phyloP scores from a whole-genome alignment of 2,329 filamentous ascomycete genomes.

The Metarhizium brunneum region DNA sequence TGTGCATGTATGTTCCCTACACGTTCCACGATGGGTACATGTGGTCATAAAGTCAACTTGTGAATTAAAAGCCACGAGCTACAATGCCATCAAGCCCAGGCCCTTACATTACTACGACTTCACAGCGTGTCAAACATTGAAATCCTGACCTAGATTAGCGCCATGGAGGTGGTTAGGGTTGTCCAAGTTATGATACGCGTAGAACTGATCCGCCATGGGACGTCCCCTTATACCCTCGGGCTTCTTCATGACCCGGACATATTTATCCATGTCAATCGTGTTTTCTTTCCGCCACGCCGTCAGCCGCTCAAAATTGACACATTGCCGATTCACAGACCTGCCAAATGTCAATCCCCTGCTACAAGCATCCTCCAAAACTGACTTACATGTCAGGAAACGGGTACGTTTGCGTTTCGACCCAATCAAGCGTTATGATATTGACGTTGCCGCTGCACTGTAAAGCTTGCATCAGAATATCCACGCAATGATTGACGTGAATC shows the following conservation, averaged over 20 bases:
- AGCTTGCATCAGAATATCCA: constrained; percentile 24
- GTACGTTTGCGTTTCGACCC: constrained; percentile 15
- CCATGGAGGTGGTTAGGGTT: no score
- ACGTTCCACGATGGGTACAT: no score
- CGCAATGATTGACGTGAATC: constrained; percentile 25
- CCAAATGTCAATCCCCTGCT: neutral
- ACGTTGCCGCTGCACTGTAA: constrained; percentile 20
- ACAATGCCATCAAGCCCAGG: no score
- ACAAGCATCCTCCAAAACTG: neutral
- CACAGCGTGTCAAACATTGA: no score
- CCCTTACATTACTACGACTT: no score
- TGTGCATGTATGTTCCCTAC: no score
- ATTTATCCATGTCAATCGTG: constrained; percentile 13
- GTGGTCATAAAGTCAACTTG: no score
- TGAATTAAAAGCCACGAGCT: no score
- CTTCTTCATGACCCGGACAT: constrained; percentile 12
- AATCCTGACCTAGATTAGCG: no score
- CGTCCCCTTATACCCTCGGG: no score
- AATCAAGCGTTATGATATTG: constrained; percentile 25
- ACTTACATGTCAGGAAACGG: constrained; percentile 3
- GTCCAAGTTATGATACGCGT: no score
- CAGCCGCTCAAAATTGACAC: constrained; percentile 22
- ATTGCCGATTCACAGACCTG: constrained; percentile 24
- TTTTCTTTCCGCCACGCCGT: constrained; percentile 11
- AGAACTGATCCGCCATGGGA: no score